Evolutionary conservation across 257 asterid species (phyloP), one percentile per base, ranked within the genome.

Genomic region (Lycium barbarum): DNA sequence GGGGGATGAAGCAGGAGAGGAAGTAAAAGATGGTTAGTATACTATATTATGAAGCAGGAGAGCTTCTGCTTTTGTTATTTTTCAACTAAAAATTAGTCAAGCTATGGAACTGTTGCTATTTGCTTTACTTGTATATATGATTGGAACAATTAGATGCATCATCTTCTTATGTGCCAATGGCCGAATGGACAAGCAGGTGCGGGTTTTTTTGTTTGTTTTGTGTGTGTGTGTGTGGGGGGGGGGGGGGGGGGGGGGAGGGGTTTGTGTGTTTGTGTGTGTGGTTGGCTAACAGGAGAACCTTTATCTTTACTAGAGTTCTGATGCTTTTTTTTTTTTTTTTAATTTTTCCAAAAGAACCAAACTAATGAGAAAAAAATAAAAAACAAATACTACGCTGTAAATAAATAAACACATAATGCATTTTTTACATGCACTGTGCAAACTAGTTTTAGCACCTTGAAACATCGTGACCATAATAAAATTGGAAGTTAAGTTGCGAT

Each of bases 1-100:
- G 7, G 94, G 90, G 26, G 94, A 92, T 9, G 97, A 91, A 85
- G 87, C 86, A 61, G 89, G 90, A 85, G 93, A 87, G 58, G 93
- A 86, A 85, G 87, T 65, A 62, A 88, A 72, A 70, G 82, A 80
- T 58, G 92, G 98, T 93, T 81, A 85, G 91, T 87, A 20, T 9
- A 61, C 53, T 87, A 36, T 12, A 71, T 59, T 54, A n/a, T 53
- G 20, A 26, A 26, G 33, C 33, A 26, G 33, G 33, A 26, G 45
- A 74, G 43, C 54, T 67, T 70, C 65, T 78, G 49, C 22, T 8
- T 59, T 78, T 20, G 1, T 22, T 18, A 40, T 71, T 43, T 9
- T 0, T 71, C 9, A 14, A 14, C 51, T 51, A 51, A 51, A 76
- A 26, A 13, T 76, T 76, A 14, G 61, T 76, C 47, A 33, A 76